Evolutionary conservation across 176 grass and related monocot genomes (phyloP).

Genomic region (Aechmea fasciata): DNA sequence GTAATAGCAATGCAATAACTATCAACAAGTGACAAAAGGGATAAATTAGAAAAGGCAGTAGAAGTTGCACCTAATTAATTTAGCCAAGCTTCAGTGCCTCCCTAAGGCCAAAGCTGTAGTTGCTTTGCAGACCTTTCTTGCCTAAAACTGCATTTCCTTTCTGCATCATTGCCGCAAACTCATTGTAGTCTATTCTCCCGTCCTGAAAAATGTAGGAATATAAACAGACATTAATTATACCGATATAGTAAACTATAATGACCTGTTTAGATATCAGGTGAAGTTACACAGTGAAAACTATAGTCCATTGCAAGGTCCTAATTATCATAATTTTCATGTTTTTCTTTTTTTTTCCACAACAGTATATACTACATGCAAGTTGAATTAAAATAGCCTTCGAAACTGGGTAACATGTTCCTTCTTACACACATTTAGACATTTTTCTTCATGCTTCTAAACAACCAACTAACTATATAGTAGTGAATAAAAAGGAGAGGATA

Average conservation of each 20-base stretch:
- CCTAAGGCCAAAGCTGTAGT: conserved; percentile 45
- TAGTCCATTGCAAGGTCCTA: too few relatives aligned
- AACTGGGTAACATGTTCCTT: too few relatives aligned
- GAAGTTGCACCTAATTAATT: conserved; percentile 17
- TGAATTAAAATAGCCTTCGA: too few relatives aligned
- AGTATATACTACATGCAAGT: too few relatives aligned
- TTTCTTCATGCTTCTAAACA: too few relatives aligned
- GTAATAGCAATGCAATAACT: neutral
- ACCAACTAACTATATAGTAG: too few relatives aligned
- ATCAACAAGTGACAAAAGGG: neutral
- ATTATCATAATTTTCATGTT: too few relatives aligned
- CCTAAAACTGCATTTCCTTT: conserved; percentile 50
- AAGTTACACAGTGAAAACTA: too few relatives aligned
- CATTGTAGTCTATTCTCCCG: conserved; percentile 69
- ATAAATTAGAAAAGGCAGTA: neutral
- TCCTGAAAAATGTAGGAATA: conserved; percentile 29
- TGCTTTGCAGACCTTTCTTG: conserved; percentile 52
- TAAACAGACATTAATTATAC: conserved; percentile 5
- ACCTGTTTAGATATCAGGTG: too few relatives aligned
- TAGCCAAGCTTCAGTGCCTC: conserved; percentile 62
- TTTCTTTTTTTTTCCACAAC: too few relatives aligned
- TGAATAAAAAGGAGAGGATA: too few relatives aligned
- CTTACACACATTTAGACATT: too few relatives aligned
- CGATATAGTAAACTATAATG: conserved; percentile 4
- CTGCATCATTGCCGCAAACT: conserved; percentile 73